These are phyloP conservation scores for Colletotrichum agaves DNA, from an alignment of 2,329 filamentous ascomycete genomes.

Conservation along the genomic window DNA sequence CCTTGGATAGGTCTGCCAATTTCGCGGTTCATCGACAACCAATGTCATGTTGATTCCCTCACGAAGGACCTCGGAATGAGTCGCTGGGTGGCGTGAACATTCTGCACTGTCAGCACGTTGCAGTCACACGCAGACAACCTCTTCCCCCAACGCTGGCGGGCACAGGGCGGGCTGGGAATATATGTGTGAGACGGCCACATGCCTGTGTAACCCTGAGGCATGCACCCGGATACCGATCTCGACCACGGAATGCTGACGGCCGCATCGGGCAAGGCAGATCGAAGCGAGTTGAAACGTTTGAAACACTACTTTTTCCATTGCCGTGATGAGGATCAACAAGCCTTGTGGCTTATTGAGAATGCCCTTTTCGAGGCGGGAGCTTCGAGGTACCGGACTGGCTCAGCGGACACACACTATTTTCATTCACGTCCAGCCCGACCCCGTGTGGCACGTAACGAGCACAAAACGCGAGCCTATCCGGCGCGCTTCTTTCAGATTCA, in stretches of 20 bases:
- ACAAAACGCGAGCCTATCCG: too few species aligned
- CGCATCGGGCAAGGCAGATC: not conserved
- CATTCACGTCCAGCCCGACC: too few species aligned
- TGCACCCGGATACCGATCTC: not conserved
- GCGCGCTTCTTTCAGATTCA: too few species aligned
- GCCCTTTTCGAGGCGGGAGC: not conserved
- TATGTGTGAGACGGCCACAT: conserved; percentile 33
- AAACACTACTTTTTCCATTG: not conserved
- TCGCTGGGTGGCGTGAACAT: too few species aligned
- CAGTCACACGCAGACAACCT: not conserved
- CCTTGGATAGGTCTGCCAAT: too few species aligned
- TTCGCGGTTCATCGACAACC: too few species aligned
- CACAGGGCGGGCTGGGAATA: not conserved
- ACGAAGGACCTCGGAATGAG: too few species aligned
- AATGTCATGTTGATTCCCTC: not conserved
- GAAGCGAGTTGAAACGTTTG: not conserved
- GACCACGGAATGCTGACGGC: not conserved
- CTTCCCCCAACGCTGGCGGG: conserved; percentile 18
- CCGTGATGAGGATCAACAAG: conserved; percentile 6
- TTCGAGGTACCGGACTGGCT: not conserved
- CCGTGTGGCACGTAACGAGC: too few species aligned
- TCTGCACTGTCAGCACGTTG: too few species aligned
- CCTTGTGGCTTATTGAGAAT: conserved; percentile 4
- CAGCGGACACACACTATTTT: too few species aligned
- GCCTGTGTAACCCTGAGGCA: conserved; percentile 12